phyloP scores from a whole-genome alignment of 257 asterid species.

The Asclepias syriaca region DNA sequence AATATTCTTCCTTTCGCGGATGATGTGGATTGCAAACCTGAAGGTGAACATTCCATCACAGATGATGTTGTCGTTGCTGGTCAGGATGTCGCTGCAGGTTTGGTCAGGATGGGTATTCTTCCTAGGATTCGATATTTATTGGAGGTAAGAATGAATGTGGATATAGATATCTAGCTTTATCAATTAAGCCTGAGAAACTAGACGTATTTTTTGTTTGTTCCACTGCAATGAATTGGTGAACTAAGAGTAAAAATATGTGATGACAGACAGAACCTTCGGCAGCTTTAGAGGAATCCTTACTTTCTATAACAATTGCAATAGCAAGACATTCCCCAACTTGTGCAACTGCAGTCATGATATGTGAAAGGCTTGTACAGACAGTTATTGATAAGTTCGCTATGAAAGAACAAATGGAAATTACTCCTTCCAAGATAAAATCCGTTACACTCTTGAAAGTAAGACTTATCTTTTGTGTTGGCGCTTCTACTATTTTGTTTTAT shows the following conservation, averaged over 20 bases:
- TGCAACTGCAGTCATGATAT: conserved; percentile 66
- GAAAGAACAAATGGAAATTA: conserved; percentile 46
- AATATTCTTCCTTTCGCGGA: conserved; percentile 43
- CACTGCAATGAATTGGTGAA: background rate
- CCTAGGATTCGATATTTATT: conserved; percentile 69
- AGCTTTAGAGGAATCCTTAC: conserved; percentile 68
- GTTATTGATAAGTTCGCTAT: conserved; percentile 57
- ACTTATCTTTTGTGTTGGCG: background rate
- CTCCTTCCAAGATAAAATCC: conserved; percentile 63
- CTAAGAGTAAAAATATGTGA: conserved; percentile 15
- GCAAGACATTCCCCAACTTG: conserved; percentile 94
- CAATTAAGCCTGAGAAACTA: background rate
- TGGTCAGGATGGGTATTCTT: conserved; percentile 89
- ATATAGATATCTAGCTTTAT: conserved; percentile 6
- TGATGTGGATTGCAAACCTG: conserved; percentile 41
- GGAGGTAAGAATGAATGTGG: conserved; percentile 57
- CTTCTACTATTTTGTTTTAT: background rate
- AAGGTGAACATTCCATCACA: conserved; percentile 68
- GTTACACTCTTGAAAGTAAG: conserved; percentile 74
- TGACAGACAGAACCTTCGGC: conserved; percentile 63
- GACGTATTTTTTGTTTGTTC: background rate
- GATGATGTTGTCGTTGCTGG: conserved; percentile 82
- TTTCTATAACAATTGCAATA: conserved; percentile 70
- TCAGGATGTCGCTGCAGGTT: conserved; percentile 93
- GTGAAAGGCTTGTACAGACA: conserved; percentile 70